phyloP scores from a whole-genome alignment of 208 protist genomes.

The Leishmania turanica region DNA sequence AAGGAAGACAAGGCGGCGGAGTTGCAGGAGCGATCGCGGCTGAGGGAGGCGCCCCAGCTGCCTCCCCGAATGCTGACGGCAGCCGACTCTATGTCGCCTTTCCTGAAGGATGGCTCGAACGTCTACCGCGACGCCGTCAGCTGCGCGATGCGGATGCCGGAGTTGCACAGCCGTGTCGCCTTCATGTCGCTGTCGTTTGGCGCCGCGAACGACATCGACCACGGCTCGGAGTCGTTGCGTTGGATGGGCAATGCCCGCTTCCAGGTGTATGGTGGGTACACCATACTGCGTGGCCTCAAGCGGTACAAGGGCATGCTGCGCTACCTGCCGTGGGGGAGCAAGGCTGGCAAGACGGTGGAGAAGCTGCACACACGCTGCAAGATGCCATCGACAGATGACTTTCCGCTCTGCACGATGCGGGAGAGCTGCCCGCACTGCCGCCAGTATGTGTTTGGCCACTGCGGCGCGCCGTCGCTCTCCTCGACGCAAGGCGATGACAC shows the following conservation, averaged over 20 bases:
- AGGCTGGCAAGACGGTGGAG: constrained; percentile 48
- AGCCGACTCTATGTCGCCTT: constrained; percentile 33
- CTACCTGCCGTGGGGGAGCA: constrained; percentile 76
- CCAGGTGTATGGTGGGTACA: constrained; percentile 67
- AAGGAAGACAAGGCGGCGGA: constrained; percentile 19
- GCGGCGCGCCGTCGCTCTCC: constrained; percentile 3
- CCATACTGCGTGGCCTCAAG: constrained; percentile 56
- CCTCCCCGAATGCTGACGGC: constrained; percentile 3
- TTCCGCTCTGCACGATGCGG: constrained; percentile 68
- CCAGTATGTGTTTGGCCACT: constrained; percentile 31
- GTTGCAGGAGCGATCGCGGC: constrained; percentile 26
- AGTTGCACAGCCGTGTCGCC: constrained; percentile 60
- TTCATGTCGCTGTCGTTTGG: constrained; percentile 91
- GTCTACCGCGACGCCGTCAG: constrained; percentile 51
- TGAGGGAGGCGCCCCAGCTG: background rate
- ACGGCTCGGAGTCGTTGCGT: constrained; percentile 79
- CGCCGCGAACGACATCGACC: constrained; percentile 82
- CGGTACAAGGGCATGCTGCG: constrained; percentile 61
- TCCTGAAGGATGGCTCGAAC: constrained; percentile 46
- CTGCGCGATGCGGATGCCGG: constrained; percentile 40
- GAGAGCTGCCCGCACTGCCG: constrained; percentile 68
- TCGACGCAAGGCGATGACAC: constrained; percentile 17
- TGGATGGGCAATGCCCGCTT: constrained; percentile 90
- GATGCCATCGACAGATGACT: constrained; percentile 42
- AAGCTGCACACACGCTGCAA: constrained; percentile 50